These are phyloP conservation scores for Artomyces pyxidatus DNA, from an alignment of 768 basidiomycete genomes.

Conservation along the genomic window DNA sequence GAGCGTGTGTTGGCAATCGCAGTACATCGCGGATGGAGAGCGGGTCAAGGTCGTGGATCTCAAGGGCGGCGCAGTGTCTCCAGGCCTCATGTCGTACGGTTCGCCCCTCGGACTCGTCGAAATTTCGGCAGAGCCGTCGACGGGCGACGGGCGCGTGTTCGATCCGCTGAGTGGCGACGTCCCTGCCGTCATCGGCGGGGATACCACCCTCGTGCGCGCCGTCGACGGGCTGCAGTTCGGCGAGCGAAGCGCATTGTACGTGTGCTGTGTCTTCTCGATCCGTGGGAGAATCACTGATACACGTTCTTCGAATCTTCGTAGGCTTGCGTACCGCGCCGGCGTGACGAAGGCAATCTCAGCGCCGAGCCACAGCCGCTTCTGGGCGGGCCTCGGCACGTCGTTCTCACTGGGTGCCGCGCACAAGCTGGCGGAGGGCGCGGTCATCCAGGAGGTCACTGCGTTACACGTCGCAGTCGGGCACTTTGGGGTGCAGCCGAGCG, in stretches of 20 bases:
- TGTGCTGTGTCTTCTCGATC: not conserved
- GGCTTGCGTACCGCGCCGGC: slow-evolving; percentile 65
- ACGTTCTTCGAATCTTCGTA: slow-evolving; percentile 20
- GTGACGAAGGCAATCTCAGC: slow-evolving; percentile 63
- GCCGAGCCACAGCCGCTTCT: slow-evolving; percentile 46
- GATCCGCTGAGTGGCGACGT: slow-evolving; percentile 34
- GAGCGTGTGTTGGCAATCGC: slow-evolving; percentile 20
- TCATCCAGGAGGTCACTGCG: slow-evolving; percentile 58
- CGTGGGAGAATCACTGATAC: slow-evolving; percentile 4
- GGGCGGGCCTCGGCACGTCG: slow-evolving; percentile 54
- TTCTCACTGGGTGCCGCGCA: slow-evolving; percentile 54
- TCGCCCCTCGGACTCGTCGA: slow-evolving; percentile 61
- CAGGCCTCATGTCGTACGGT: slow-evolving; percentile 57
- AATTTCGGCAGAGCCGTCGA: slow-evolving; percentile 55
- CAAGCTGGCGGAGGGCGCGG: slow-evolving; percentile 50
- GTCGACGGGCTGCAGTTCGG: slow-evolving; percentile 68
- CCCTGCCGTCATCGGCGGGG: slow-evolving; percentile 29
- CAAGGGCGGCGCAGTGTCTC: slow-evolving; percentile 55
- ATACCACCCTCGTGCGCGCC: slow-evolving; percentile 42
- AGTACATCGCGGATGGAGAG: slow-evolving; percentile 7
- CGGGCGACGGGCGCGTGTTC: slow-evolving; percentile 40
- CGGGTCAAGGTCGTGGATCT: slow-evolving; percentile 42
- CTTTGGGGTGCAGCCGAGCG: slow-evolving; percentile 34
- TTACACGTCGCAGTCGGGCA: slow-evolving; percentile 58
- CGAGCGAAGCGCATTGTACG: slow-evolving; percentile 49